A percentile compares a stretch with the other conserved stretches of the same genome.
Evolutionary conservation across 2,329 filamentous ascomycete genomes (phyloP).

Genomic region (Graphilbum ipis-grandicollis): DNA sequence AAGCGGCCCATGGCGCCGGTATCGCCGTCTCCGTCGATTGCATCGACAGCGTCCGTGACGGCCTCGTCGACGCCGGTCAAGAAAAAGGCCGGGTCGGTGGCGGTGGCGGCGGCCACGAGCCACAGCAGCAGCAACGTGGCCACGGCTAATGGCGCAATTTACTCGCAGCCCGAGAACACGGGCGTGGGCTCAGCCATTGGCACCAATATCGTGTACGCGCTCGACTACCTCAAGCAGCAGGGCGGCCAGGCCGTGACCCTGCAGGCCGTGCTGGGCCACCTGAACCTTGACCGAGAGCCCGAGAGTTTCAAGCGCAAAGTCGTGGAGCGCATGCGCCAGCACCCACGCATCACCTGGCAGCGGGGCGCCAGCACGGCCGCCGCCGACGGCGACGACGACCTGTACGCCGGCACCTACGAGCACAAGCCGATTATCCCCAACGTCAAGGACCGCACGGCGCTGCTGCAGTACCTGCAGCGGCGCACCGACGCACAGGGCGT

Average conservation of each 20-base stretch:
- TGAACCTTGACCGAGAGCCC: constrained; percentile 49
- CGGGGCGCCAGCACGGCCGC: constrained; percentile 35
- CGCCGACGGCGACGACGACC: constrained; percentile 15
- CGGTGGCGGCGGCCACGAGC: background rate
- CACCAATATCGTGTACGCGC: constrained; percentile 75
- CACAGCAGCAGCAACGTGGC: background rate
- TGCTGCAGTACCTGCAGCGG: constrained; percentile 65
- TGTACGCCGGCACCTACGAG: constrained; percentile 54
- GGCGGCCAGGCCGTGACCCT: constrained; percentile 53
- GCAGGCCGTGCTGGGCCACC: constrained; percentile 60
- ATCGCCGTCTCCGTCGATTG: constrained; percentile 43
- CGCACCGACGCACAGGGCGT: constrained; percentile 70
- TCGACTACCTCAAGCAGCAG: constrained; percentile 63
- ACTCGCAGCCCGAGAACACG: constrained; percentile 60
- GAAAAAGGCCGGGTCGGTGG: constrained; percentile 26
- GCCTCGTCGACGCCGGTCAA: constrained; percentile 46
- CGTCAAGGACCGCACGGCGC: constrained; percentile 59
- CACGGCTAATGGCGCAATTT: constrained; percentile 23
- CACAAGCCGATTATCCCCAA: constrained; percentile 69
- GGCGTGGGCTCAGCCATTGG: constrained; percentile 65
- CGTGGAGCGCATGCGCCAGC: constrained; percentile 48
- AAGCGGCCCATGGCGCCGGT: constrained; percentile 34
- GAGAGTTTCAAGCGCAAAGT: constrained; percentile 47
- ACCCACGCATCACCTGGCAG: constrained; percentile 39
- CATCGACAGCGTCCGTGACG: constrained; percentile 26